Base-by-base conservation (phyloP, 768 basidiomycete genomes). In the Mycena rosella region DNA sequence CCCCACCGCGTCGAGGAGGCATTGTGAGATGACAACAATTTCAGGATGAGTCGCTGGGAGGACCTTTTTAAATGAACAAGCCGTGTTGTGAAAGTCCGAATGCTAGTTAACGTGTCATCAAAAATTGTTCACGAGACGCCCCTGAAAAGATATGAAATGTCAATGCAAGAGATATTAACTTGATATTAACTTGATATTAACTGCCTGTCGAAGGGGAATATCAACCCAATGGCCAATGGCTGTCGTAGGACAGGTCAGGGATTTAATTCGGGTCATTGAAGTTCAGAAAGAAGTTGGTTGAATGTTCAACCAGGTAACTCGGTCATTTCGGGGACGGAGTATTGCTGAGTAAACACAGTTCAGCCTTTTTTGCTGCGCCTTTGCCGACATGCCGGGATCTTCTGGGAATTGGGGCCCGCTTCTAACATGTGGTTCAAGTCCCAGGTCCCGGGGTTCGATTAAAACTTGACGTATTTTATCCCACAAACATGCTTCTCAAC, bases 61-160 rank as follows among this genome's bases (percentile, higher is more conserved):
- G 55, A 57, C 55, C 40, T 44, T 57, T 57, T 57, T 57, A 57
- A 57, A 57, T 54, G 55, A 44, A 57, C 55, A 57, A 44, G 55
- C 55, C 40, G 40, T 56, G 38, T 56, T 56, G 34, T 36, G 55
- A 57, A 57, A 57, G 55, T 57, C 40, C 55, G 55, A 57, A 57
- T 57, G 55, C 55, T 57, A 57, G 55, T 44, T 57, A 57, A 34
- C 55, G 55, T 57, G 55, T 57, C 55, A 57, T 57, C 55, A 57
- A 57, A 42, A 42, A 57, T 57, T 57, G 55, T 57, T 57, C 55
- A 57, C 55, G 55, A 57, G 55, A 42, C 55, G 40, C 55, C 55
- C 55, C 55, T 57, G 55, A 57, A 57, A 57, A 57, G 55, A 57
- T 57, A 57, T 57, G 55, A 57, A 57, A 57, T 57, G 55, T 57